phyloP scores from a whole-genome alignment of 495 filamentous ascomycete species.

The Neurospora cerealis region DNA sequence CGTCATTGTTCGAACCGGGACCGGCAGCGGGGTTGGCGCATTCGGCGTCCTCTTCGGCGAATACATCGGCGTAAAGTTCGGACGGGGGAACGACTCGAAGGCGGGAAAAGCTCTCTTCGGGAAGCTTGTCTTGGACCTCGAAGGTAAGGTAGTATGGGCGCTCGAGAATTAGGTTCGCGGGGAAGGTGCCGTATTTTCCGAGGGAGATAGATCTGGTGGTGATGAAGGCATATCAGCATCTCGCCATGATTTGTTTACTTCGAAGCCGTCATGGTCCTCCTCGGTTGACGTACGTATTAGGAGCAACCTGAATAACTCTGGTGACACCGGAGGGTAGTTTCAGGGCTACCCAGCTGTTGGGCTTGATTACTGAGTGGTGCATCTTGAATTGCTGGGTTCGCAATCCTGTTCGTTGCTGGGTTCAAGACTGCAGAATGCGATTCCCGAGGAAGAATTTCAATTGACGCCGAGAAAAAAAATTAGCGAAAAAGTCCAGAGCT shows the following conservation, averaged over 20 bases:
- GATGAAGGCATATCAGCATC: neutral
- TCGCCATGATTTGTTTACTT: constrained; percentile 4
- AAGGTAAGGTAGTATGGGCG: constrained; percentile 86
- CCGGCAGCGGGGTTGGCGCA: constrained; percentile 24
- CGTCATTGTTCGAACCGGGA: constrained; percentile 14
- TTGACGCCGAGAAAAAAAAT: neutral
- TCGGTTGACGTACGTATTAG: constrained; percentile 60
- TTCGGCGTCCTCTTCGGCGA: constrained; percentile 42
- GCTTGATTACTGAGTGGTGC: constrained; percentile 41
- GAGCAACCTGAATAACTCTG: constrained; percentile 52
- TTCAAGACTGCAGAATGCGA: neutral
- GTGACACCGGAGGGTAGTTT: constrained; percentile 57
- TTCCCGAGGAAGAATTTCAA: neutral
- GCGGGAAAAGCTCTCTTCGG: constrained; percentile 43
- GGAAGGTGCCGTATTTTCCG: constrained; percentile 84
- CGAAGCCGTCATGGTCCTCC: neutral
- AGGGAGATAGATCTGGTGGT: constrained; percentile 60
- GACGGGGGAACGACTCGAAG: constrained; percentile 71
- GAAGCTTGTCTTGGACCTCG: constrained; percentile 64
- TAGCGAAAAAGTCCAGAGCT: neutral
- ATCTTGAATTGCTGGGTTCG: constrained; percentile 14
- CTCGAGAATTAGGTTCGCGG: constrained; percentile 73
- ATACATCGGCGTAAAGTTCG: constrained; percentile 75
- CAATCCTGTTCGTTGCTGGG: neutral
- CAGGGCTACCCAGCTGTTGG: constrained; percentile 55